These are phyloP conservation scores for Penicillium rolfsii DNA, from an alignment of 2,329 filamentous ascomycete genomes.

Conservation along the genomic window DNA sequence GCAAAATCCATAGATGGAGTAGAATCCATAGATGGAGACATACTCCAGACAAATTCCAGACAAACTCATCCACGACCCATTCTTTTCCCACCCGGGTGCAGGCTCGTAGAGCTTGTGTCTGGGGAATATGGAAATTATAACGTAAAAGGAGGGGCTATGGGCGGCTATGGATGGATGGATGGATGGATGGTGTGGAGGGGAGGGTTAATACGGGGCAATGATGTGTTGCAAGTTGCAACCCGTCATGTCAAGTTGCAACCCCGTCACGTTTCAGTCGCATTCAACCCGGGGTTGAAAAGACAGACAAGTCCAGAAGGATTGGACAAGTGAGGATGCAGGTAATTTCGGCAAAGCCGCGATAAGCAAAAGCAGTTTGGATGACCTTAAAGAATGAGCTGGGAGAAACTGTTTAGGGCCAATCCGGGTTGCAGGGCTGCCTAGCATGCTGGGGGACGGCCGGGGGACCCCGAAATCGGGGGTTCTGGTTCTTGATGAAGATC, in stretches of 20 bases:
- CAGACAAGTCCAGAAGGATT: neutral
- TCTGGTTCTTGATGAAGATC: neutral
- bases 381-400: slow-evolving; percentile 32
- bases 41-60: neutral
- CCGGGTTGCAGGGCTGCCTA: slow-evolving; percentile 13
- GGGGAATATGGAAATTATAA: neutral
- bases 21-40: neutral
- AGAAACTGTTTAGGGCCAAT: slow-evolving; percentile 26
- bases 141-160: slow-evolving; percentile 1
- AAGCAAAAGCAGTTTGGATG: slow-evolving; percentile 34
- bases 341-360: slow-evolving; percentile 25
- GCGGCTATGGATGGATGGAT: neutral
- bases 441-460: slow-evolving; percentile 24
- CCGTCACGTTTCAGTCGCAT: neutral
- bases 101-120: neutral
- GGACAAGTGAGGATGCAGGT: slow-evolving; percentile 14
- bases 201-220: neutral
- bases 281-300: no score
- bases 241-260: neutral
- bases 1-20: neutral
- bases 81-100: neutral
- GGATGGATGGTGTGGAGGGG: neutral
- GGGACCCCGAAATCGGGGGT: slow-evolving; percentile 36
- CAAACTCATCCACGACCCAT: neutral
- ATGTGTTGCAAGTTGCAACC: neutral